These are phyloP conservation scores for Lathyrus tuberosus DNA, from an alignment of 306 rosid species.

Conservation along the genomic window DNA sequence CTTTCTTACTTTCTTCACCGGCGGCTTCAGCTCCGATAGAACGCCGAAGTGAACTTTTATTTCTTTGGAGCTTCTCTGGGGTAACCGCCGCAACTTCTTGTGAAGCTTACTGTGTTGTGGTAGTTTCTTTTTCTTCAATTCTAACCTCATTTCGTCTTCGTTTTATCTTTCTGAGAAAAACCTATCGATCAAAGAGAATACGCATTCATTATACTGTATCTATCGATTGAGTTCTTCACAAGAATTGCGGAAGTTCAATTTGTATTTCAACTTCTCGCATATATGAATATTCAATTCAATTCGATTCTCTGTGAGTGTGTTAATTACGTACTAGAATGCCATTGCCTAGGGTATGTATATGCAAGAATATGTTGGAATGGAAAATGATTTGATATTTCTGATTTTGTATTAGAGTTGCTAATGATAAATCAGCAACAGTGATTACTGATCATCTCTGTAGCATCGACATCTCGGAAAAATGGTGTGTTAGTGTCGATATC, in stretches of 20 bases:
- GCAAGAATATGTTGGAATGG: neutral
- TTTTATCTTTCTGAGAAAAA: conserved; percentile 8
- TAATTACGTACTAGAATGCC: conserved; percentile 2
- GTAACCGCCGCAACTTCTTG: conserved; percentile 13
- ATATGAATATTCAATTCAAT: conserved; percentile 5
- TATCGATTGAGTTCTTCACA: conserved; percentile 27
- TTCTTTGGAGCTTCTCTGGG: conserved; percentile 6
- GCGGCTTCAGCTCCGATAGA: conserved; percentile 30
- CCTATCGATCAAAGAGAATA: neutral
- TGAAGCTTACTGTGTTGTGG: conserved; percentile 9
- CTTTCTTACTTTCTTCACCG: neutral
- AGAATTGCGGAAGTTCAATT: neutral
- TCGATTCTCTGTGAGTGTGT: neutral
- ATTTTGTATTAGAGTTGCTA: neutral
- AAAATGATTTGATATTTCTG: conserved; percentile 30
- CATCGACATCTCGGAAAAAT: too few relatives aligned
- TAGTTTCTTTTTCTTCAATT: conserved; percentile 24
- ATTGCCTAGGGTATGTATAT: conserved; percentile 26
- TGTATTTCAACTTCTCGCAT: conserved; percentile 21
- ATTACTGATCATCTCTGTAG: neutral
- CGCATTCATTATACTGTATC: neutral
- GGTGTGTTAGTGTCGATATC: too few relatives aligned
- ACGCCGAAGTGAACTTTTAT: conserved; percentile 19
- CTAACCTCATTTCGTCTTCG: conserved; percentile 7
- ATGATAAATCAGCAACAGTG: conserved; percentile 7